phyloP scores from a whole-genome alignment of 306 rosid species.

The Boehmeria nivea region DNA sequence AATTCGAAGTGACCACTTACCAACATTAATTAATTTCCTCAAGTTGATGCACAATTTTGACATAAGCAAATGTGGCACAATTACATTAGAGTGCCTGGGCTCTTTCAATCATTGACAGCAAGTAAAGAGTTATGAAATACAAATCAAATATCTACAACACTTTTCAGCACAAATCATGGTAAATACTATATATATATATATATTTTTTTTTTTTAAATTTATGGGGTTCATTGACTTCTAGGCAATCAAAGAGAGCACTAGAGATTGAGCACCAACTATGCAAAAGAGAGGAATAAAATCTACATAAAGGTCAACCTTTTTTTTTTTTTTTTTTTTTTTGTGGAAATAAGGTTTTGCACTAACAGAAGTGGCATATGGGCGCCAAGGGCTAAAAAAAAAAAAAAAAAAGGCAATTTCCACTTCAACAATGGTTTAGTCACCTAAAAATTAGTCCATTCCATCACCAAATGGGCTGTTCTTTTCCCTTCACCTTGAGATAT shows the following conservation, averaged over 20 bases:
- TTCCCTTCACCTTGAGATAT: slow-evolving; percentile 42
- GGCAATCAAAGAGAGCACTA: too few relatives aligned
- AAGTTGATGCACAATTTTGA: background rate
- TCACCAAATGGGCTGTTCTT: slow-evolving; percentile 20
- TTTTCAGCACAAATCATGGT: slow-evolving; percentile 1
- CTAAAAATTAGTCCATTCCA: slow-evolving; percentile 39
- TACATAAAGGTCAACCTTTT: slow-evolving; percentile 16
- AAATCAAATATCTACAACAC: background rate
- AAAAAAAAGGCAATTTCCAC: slow-evolving; percentile 20
- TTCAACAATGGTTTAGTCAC: slow-evolving; percentile 30
- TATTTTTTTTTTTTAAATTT: background rate
- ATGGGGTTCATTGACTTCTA: background rate
- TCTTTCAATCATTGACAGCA: slow-evolving; percentile 2
- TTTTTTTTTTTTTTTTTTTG: too few relatives aligned
- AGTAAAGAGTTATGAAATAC: background rate
- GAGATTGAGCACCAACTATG: slow-evolving; percentile 10
- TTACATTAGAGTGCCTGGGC: background rate
- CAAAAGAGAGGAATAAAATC: slow-evolving; percentile 3
- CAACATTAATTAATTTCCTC: background rate
- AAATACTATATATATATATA: background rate
- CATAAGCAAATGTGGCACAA: background rate
- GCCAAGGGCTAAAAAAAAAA: background rate
- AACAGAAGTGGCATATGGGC: slow-evolving; percentile 10
- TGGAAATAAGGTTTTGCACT: slow-evolving; percentile 26
- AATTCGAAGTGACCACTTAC: too few relatives aligned